A percentile compares a stretch with the other conserved stretches of the same genome.
These are phyloP conservation scores for Dipteronia dyeriana DNA, from an alignment of 345 rosid genomes.

Conservation along the genomic window DNA sequence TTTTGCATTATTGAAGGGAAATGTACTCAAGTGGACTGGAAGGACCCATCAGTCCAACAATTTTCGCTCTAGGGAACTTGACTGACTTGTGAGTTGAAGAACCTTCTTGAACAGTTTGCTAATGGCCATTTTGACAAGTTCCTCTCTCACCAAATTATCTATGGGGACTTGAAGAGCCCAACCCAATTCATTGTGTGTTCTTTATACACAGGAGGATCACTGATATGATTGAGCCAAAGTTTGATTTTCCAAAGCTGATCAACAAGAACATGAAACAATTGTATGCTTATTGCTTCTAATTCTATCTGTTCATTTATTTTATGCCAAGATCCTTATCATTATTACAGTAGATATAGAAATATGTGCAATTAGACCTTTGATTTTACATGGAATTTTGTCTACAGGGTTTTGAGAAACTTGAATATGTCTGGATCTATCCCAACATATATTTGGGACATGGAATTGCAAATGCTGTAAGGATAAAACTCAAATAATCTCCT, in stretches of 20 bases:
- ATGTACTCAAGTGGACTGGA: conserved; percentile 58
- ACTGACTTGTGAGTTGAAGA: conserved; percentile 44
- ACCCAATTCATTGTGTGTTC: conserved; percentile 3
- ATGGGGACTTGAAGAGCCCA: not conserved
- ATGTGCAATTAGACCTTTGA: not conserved
- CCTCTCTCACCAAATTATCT: not conserved
- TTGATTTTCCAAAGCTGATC: conserved; percentile 45
- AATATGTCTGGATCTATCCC: conserved; percentile 32
- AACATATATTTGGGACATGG: not conserved
- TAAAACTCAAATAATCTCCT: not conserved
- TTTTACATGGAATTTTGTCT: not conserved
- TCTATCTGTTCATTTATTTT: not conserved
- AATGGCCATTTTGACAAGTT: conserved; percentile 8
- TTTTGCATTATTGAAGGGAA: conserved; percentile 42
- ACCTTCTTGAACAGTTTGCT: not conserved
- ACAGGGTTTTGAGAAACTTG: conserved; percentile 45
- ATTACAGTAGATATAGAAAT: not conserved
- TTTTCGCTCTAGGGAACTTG: conserved; percentile 40
- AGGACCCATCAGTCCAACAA: conserved; percentile 54
- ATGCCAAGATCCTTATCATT: too few species aligned
- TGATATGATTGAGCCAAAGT: conserved; percentile 50
- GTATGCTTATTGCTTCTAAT: conserved; percentile 37
- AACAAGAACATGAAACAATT: conserved; percentile 27
- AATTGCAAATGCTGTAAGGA: not conserved
- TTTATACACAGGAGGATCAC: conserved; percentile 53